Evolutionary conservation across 495 filamentous ascomycete genomes (phyloP).

Genomic region (Penicillium simplicissimum): DNA sequence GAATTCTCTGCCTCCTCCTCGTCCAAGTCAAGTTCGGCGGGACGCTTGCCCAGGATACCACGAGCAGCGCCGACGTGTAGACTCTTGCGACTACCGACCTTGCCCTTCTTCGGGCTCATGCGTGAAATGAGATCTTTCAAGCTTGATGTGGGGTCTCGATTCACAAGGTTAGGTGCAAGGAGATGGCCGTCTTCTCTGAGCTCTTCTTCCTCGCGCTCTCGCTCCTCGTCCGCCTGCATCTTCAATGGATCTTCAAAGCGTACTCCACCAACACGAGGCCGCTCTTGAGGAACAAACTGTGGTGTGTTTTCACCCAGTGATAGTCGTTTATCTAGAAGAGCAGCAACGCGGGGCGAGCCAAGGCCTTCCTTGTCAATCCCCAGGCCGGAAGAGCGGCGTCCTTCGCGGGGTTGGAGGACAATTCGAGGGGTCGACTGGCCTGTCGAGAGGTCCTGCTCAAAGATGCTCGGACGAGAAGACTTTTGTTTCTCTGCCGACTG

Average conservation of each 20-base stretch:
- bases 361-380: constrained; percentile 75
- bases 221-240: constrained; percentile 69
- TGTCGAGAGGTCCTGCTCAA: constrained; percentile 57
- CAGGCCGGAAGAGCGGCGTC: constrained; percentile 67
- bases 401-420: constrained; percentile 62
- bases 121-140: constrained; percentile 77
- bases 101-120: constrained; percentile 73
- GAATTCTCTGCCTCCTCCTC: constrained; percentile 63
- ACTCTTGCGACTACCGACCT: constrained; percentile 69
- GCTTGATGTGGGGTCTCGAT: constrained; percentile 61
- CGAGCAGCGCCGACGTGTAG: constrained; percentile 73
- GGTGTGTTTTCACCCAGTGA: constrained; percentile 68
- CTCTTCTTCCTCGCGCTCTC: constrained; percentile 64
- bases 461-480: constrained; percentile 50
- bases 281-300: constrained; percentile 58
- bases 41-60: constrained; percentile 74
- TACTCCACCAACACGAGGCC: constrained; percentile 45
- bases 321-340: constrained; percentile 68
- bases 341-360: constrained; percentile 75
- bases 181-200: constrained; percentile 59
- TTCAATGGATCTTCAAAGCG: constrained; percentile 66
- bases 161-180: constrained; percentile 51
- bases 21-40: constrained; percentile 68
- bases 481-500: constrained; percentile 40
- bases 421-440: constrained; percentile 63